A percentile compares a stretch with the other conserved stretches of the same genome.
Conservation (phyloP, 768 basidiomycete genomes). For the Solioccasus polychromus region DNA sequence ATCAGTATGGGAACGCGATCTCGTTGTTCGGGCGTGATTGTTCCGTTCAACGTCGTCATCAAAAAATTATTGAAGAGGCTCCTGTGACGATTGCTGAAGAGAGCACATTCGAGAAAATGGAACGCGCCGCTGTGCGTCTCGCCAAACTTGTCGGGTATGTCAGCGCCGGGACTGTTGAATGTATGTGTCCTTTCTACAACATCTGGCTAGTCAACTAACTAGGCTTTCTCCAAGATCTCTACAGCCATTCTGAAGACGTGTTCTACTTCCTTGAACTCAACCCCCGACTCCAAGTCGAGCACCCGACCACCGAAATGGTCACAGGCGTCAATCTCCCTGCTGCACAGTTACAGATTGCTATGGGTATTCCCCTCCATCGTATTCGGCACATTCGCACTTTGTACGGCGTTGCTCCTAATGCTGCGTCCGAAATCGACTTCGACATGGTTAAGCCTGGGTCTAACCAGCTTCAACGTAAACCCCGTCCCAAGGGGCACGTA, state of each 20-base stretch:
- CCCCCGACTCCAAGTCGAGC: slow-evolving; percentile 99
- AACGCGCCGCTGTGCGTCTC: slow-evolving; percentile 97
- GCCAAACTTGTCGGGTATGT: slow-evolving; percentile 99
- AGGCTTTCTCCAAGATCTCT: slow-evolving; percentile 63
- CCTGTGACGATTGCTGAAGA: slow-evolving; percentile 96
- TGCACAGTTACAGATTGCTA: slow-evolving; percentile 94
- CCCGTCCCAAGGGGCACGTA: slow-evolving; percentile 95
- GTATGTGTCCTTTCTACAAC: slow-evolving; percentile 37
- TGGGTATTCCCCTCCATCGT: slow-evolving; percentile 95
- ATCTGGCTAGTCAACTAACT: background rate
- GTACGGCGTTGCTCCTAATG: slow-evolving; percentile 91
- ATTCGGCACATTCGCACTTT: slow-evolving; percentile 94
- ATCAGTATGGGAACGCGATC: slow-evolving; percentile 99
- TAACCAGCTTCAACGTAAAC: slow-evolving; percentile 87
- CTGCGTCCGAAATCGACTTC: slow-evolving; percentile 91
- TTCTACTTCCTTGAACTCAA: slow-evolving; percentile 99
- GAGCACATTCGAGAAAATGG: slow-evolving; percentile 95
- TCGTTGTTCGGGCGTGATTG: slow-evolving; percentile 99
- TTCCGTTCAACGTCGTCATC: slow-evolving; percentile 98
- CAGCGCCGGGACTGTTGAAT: slow-evolving; percentile 97
- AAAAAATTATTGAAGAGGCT: slow-evolving; percentile 99
- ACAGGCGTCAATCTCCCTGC: slow-evolving; percentile 97
- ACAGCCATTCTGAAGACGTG: slow-evolving; percentile 87
- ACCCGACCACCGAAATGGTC: slow-evolving; percentile 99
- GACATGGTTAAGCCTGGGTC: slow-evolving; percentile 90